Evolutionary conservation across 805 yeast genomes (phyloP), one percentile per base, ranked within the genome.

Genomic region (Barnettozyma wickerhamii): DNA sequence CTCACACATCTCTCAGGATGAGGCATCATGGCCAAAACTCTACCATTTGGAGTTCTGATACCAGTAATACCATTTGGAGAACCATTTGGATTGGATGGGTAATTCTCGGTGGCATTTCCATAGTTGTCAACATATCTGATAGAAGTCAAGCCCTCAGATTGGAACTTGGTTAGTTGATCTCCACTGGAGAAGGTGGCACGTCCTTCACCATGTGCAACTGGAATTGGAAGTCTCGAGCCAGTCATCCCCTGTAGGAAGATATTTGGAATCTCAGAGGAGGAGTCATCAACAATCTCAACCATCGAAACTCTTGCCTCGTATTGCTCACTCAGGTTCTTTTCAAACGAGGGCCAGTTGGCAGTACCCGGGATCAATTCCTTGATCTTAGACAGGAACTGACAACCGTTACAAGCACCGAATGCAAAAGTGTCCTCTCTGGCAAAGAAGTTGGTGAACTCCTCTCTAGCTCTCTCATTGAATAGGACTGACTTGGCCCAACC

Each of bases 151-250:
- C 77, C 77, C 40, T 66, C 62, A 17, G 65, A 53, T 44, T 70
- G 67, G 58, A 89, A 82, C 9, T 60, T 56, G 26, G 67, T 64
- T 47, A 75, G 62, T 43, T 72, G 67, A 19, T 64, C 69, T 9
- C 64, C 69, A 23, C 63, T 46, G 33, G 66, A 66, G 62, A 91
- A 93, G 32, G 72, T 65, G 12, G 97, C 98, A 55, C 87, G 77
- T 56, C 99, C 99, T 69, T 93, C 99, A 53, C 99, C 99, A 60
- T 93, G 99, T 4, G 99, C 99, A 51, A 93, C 98, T 17, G 95
- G 96, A 65, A 93, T 88, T 40, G 99, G 99, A 56, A 93, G 65
- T 55, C 80, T 79, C 7, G 97, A 87, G n/a, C 96, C 95, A 56
- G 79, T 75, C 98, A 93, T 89, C 40, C 84, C 87, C 43, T 83